Conservation (phyloP, 139 green algal species). For the Nannochloris sp. region DNA sequence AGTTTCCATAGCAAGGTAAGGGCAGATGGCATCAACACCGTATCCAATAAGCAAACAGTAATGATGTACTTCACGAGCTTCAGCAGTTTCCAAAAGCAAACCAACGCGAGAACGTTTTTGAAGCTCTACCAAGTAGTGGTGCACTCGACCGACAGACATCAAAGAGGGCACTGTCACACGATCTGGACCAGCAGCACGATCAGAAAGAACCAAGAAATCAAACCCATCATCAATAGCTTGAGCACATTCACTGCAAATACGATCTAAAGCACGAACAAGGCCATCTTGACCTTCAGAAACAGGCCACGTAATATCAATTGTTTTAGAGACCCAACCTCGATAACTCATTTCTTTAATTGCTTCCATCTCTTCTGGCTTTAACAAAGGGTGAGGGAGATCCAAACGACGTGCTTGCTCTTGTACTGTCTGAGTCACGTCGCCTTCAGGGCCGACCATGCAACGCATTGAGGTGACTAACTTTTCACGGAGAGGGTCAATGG, state of each 20-base stretch:
- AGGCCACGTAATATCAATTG: constrained; percentile 83
- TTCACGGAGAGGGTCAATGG: constrained; percentile 94
- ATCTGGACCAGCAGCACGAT: constrained; percentile 42
- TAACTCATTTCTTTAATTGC: constrained; percentile 64
- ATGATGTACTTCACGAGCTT: constrained; percentile 80
- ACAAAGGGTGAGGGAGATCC: constrained; percentile 69
- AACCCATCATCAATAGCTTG: constrained; percentile 68
- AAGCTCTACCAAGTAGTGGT: constrained; percentile 75
- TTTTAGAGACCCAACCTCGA: constrained; percentile 57
- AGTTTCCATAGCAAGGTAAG: constrained; percentile 89
- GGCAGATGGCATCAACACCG: constrained; percentile 87
- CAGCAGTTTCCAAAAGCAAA: constrained; percentile 75
- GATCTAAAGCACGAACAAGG: constrained; percentile 59
- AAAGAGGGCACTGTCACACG: constrained; percentile 75
- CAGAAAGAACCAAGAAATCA: constrained; percentile 70
- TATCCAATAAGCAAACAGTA: constrained; percentile 91
- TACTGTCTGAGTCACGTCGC: constrained; percentile 62
- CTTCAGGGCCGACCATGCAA: constrained; percentile 89
- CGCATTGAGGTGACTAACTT: constrained; percentile 84
- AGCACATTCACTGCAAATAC: constrained; percentile 65
- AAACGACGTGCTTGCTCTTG: constrained; percentile 64
- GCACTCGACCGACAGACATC: constrained; percentile 78
- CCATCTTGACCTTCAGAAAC: constrained; percentile 58
- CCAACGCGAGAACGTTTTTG: constrained; percentile 60
- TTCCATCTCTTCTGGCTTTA: constrained; percentile 77